A percentile compares a stretch with the other conserved stretches of the same genome.
phyloP scores from a whole-genome alignment of 768 basidiomycete species.

The Gautieria morchelliformis region DNA sequence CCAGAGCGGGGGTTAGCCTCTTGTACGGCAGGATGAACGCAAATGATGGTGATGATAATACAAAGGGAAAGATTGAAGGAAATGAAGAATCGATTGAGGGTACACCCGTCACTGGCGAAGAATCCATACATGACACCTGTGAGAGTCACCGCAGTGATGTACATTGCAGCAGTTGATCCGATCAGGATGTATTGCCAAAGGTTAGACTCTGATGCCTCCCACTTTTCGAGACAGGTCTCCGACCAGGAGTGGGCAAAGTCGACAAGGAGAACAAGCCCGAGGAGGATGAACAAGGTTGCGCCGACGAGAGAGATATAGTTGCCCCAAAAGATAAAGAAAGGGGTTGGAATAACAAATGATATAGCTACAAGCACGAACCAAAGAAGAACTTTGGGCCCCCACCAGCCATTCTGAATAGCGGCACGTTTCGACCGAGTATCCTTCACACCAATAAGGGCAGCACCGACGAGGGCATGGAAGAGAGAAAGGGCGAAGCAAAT shows the following conservation, averaged over 20 bases:
- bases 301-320: constrained; percentile 89
- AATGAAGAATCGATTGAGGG: constrained; percentile 94
- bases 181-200: constrained; percentile 96
- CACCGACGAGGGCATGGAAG: constrained; percentile 76
- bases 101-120: constrained; percentile 82
- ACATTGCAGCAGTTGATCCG: constrained; percentile 85
- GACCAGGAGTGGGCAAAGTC: constrained; percentile 99
- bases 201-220: constrained; percentile 81
- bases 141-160: constrained; percentile 71
- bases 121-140: constrained; percentile 87
- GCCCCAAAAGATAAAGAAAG: constrained; percentile 97
- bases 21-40: constrained; percentile 79
- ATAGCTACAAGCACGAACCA: constrained; percentile 77
- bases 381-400: constrained; percentile 91
- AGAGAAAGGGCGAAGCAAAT: constrained; percentile 92
- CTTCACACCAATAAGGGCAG: constrained; percentile 74
- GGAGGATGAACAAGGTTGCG: constrained; percentile 89
- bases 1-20: constrained; percentile 91
- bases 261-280: constrained; percentile 93
- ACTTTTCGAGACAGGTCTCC: constrained; percentile 91
- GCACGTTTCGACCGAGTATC: constrained; percentile 91
- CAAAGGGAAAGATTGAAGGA: constrained; percentile 83
- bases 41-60: constrained; percentile 69
- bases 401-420: constrained; percentile 98
- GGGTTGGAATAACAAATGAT: constrained; percentile 94